Base-by-base conservation (phyloP, 2,329 filamentous ascomycete genomes). In the Trichoderma simmonsii region DNA sequence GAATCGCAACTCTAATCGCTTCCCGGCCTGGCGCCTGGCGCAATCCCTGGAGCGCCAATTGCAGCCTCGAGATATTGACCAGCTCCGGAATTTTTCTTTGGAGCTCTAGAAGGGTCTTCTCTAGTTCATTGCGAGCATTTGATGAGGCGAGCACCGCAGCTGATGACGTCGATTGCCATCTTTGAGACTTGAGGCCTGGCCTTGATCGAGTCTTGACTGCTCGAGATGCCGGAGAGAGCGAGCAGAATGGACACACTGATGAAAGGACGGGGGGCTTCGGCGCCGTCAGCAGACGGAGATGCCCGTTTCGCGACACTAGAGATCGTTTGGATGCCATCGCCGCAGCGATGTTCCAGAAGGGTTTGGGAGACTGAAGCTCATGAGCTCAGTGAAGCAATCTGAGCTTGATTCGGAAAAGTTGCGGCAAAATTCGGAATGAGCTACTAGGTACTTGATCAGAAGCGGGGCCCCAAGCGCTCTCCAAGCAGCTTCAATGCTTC, bases 21-120 rank as follows among this genome's bases (percentile, higher is more conserved):
- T 91, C 89, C 43, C 85, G 78, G 4, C 89, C 89, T 0, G 87
- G 81, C 2, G 80, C 77, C 77, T 91, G 87, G 39, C 86, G 85
- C 72, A 91, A 79, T 26, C 92, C 90, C 74, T 89, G 86, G 26
- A 93, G 82, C 14, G 92, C 92, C 75, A 95, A 86, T 80, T 93
- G 91, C 60, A 95, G 79, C 70, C 91, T 86, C 34, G 91, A 89
- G n/a, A 91, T 85, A 77, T 92, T 92, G 68, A 92, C 85, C 75
- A 90, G 86, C 72, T 85, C 87, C 28, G 88, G 85, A 2, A 89
- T 89, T 63, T 88, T 83, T 66, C 86, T 87, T 76, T 92, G 86
- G 3, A 95, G 84, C 26, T 88, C 85, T 2, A 85, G 79, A 0
- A 95, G 83, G 3, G 88, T 84, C 57, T 85, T 81, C 73, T 91